Evolutionary conservation across 2,329 filamentous ascomycete species (phyloP).

Genomic region (Epichloe typhina): DNA sequence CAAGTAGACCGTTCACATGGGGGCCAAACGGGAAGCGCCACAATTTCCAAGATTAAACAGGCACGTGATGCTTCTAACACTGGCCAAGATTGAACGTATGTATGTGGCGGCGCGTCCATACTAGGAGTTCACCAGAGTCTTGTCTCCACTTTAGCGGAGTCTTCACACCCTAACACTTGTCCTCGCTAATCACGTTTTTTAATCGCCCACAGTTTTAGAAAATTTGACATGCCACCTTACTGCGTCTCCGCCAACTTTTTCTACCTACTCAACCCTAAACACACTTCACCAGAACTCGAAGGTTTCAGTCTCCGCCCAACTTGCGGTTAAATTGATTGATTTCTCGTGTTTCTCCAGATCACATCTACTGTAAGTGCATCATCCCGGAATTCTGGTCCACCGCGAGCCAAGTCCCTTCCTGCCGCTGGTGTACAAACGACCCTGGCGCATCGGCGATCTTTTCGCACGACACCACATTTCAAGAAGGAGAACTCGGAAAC

Average conservation of each 20-base stretch:
- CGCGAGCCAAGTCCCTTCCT: neutral
- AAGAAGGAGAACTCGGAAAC: too few species aligned
- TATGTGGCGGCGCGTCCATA: slow-evolving; percentile 4
- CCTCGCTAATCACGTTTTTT: slow-evolving; percentile 16
- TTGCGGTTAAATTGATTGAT: slow-evolving; percentile 99
- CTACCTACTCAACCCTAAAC: slow-evolving; percentile 12
- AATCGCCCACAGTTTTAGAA: slow-evolving; percentile 20
- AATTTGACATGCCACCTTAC: slow-evolving; percentile 16
- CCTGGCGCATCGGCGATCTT: neutral
- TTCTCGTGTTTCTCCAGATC: slow-evolving; percentile 60
- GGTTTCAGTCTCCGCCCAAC: slow-evolving; percentile 97
- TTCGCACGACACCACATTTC: neutral
- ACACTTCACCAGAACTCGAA: slow-evolving; percentile 61
- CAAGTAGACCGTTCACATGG: neutral
- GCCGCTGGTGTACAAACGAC: neutral
- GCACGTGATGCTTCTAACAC: neutral
- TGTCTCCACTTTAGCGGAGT: neutral
- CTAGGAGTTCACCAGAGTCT: neutral
- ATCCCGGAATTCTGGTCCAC: neutral
- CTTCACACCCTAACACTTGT: slow-evolving; percentile 12
- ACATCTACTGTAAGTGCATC: slow-evolving; percentile 21
- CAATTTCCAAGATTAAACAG: neutral
- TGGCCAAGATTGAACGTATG: neutral
- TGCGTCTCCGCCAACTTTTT: slow-evolving; percentile 16
- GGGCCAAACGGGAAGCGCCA: neutral